Base-by-base conservation (phyloP, 2,329 filamentous ascomycete genomes). In the Trichoderma aggressivum region DNA sequence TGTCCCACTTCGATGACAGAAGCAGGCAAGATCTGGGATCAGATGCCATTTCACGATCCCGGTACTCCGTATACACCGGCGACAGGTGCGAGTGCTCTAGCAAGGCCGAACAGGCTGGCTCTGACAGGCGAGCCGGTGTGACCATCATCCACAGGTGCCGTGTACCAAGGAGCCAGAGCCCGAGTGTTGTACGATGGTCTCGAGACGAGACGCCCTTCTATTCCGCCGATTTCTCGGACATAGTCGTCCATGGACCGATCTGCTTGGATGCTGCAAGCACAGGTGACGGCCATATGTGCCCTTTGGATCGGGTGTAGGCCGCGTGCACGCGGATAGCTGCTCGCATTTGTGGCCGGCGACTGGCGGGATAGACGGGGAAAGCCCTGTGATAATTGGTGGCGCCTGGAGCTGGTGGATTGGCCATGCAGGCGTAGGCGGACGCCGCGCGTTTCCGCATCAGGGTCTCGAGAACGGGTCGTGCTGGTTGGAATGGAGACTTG, bases 61-160 rank as follows among this genome's bases (percentile, higher is more conserved):
- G 43, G 70, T 21, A n/a, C n/a, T n/a, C n/a, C n/a, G n/a, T n/a
- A 39, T 34, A 55, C 56, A 66, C 39, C 28, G 14, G 56, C 32
- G 50, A 66, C 30, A 36, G 21, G 18, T 39, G 32, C n/a, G 16
- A 24, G 30, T 28, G 36, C 24, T 66, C 21, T 11, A 24, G 53
- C 55, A 43, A 32, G 39, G 62, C 18, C 53, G 21, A 55, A 61
- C 14, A 32, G 32, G 56, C 39, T 21, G 32, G 53, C 61, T 47
- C 66, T 71, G 62, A 71, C 70, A 71, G 61, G 55, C 70, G 70
- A 71, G 62, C 55, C 32, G 30, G 70, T 67, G 70, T 55, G 36
- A 71, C 70, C 10, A 39, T 6, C 12, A 7, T 26, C 21, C 14
- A 26, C 26, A 43, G 64, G 34, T 26, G 64, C 59, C 21, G 67